Evolutionary conservation across 257 asterid genomes (phyloP), one percentile per base, ranked within the genome.

Genomic region (Salvia splendens): DNA sequence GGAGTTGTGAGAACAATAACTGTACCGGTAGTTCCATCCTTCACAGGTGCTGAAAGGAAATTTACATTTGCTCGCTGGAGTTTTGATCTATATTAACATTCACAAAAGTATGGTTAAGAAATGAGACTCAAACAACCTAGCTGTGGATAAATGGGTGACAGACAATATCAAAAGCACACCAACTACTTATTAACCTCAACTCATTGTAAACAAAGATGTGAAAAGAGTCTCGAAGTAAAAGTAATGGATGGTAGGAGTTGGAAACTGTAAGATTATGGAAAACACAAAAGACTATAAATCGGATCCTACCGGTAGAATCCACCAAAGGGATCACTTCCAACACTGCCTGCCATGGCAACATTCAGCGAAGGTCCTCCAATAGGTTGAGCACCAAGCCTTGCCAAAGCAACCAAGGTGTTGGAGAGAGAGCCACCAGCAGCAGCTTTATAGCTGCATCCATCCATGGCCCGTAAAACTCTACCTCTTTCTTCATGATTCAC

Each of bases 391-490:
- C 98, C 99, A 77, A 94, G 99, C 86, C 96, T 86, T 69, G 99
- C 97, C 86, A 94, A 80, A 73, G 97, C 97, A 40, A 91, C 99
- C 64, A 94, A 80, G 50, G 87, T 90, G 73, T 94, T 94, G 52
- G 99, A 94, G 67, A 94, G 99, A 62, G 99, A 91, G 30, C 99
- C 99, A 68, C 99, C 99, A 32, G 99, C 97, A 40, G 97, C 99
- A 62, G 99, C 99, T 81, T 88, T 94, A 68, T 90, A 94, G 86
- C 83, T 90, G 83, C 99, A 85, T 67, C 97, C 97, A 35, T 94
- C 99, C 99, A 94, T 94, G 42, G 97, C 97, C 48, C 84, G 81
- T 65, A 94, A 81, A 73, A 91, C 90, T 72, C 86, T 79, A 67
- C 96, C 97, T 73, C 99, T 77, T 78, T 94, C 99, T 80, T 94